Percentiles rank a stretch among this genome's conserved stretches.
phyloP scores from a whole-genome alignment of 192 early-diverging fungal genomes.

The Umbelopsis sp. region DNA sequence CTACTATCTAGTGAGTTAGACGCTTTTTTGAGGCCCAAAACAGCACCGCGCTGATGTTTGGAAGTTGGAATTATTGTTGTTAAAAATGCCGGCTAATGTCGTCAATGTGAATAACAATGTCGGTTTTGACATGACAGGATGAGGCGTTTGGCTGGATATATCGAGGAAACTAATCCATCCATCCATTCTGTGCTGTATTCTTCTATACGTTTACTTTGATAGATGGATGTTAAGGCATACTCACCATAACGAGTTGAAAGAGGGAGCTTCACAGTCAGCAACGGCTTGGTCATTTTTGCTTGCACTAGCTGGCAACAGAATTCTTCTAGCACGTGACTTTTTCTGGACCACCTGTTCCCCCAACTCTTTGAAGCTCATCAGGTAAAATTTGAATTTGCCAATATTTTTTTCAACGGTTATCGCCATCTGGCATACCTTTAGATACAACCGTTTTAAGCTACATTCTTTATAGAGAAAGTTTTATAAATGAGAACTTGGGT shows the following conservation, averaged over 20 bases:
- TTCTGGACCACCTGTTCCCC: not conserved
- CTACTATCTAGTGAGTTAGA: not conserved
- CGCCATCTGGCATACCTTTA: no score
- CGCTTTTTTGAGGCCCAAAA: not conserved
- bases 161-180: not conserved
- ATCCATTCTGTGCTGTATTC: not conserved
- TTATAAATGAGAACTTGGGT: no score
- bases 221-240: not conserved
- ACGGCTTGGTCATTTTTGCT: not conserved
- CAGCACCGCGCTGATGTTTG: not conserved
- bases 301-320: not conserved
- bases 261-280: not conserved
- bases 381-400: no score
- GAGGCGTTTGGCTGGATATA: not conserved
- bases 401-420: no score
- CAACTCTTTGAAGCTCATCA: no score
- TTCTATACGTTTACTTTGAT: no score
- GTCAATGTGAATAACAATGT: not conserved
- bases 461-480: no score
- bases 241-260: constrained; percentile 16
- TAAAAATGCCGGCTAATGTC: not conserved
- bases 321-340: not conserved
- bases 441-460: no score
- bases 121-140: not conserved
- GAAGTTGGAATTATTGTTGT: not conserved